These are phyloP conservation scores for Coelastrella sp. DNA, from an alignment of 139 green algal species.

Conservation along the genomic window DNA sequence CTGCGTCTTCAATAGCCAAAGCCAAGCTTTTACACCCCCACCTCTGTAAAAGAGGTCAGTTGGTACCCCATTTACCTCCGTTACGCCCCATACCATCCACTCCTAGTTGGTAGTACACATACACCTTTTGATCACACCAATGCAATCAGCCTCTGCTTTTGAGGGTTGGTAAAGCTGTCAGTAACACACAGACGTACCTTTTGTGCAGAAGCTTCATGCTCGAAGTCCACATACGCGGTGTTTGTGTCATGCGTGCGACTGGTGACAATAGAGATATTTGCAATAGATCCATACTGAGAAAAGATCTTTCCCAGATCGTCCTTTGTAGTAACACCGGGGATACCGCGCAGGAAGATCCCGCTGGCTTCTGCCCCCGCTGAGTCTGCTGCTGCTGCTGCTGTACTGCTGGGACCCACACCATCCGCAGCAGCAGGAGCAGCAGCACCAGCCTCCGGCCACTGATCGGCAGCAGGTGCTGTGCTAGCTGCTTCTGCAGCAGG, in stretches of 20 bases:
- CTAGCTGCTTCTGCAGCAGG: background rate
- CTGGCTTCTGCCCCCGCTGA: background rate
- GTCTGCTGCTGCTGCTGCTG: background rate
- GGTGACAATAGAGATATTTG: background rate
- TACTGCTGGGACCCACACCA: background rate
- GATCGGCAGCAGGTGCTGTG: background rate
- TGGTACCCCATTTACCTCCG: no score
- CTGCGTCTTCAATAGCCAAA: no score
- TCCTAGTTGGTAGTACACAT: background rate
- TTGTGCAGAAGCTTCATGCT: slow-evolving; percentile 5
- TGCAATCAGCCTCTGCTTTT: background rate
- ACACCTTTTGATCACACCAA: background rate
- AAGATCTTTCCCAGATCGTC: slow-evolving; percentile 2
- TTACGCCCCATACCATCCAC: no score
- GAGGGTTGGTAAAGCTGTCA: background rate
- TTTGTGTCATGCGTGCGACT: slow-evolving; percentile 45
- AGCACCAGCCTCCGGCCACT: background rate
- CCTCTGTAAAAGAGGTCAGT: no score
- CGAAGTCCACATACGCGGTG: slow-evolving; percentile 46
- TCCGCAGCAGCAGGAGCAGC: background rate
- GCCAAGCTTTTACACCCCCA: no score
- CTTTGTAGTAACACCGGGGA: slow-evolving; percentile 12
- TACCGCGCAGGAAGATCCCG: slow-evolving; percentile 41
- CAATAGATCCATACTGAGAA: slow-evolving; percentile 3
- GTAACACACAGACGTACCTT: background rate